Conservation (phyloP, 495 filamentous ascomycete species). For the Achaetomiella virescens region DNA sequence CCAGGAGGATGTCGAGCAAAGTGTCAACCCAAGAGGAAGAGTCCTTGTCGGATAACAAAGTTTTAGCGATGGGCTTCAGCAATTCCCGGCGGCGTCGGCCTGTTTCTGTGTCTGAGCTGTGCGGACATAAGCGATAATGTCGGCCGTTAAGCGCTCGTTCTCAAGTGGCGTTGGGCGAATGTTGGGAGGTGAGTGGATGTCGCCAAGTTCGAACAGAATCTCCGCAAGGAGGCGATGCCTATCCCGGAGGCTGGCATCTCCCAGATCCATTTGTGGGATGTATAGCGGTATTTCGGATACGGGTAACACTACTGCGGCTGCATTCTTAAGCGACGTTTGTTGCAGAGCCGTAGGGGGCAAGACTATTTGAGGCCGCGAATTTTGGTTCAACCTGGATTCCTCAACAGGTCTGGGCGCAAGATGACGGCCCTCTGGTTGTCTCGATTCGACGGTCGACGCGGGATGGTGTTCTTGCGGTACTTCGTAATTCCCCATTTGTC, state of each 20-base stretch:
- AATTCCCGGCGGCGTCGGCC: constrained; percentile 1
- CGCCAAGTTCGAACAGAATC: constrained; percentile 12
- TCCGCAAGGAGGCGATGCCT: constrained; percentile 1
- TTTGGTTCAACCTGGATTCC: too few species aligned
- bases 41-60: not conserved
- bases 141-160: too few species aligned
- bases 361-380: not conserved
- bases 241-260: not conserved
- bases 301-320: not conserved
- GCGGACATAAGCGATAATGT: constrained; percentile 2
- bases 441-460: too few species aligned
- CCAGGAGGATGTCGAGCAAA: constrained; percentile 1
- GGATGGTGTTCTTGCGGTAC: constrained; percentile 8
- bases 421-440: too few species aligned
- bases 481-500: constrained; percentile 16
- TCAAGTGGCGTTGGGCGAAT: not conserved
- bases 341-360: not conserved
- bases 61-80: not conserved
- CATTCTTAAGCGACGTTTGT: too few species aligned
- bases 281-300: not conserved
- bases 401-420: too few species aligned
- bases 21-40: not conserved
- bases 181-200: constrained; percentile 4
- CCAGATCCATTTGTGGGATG: not conserved
- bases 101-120: constrained; percentile 8